phyloP scores from a whole-genome alignment of 1,139 yeast species.

The Suhomyces ambrosiae region DNA sequence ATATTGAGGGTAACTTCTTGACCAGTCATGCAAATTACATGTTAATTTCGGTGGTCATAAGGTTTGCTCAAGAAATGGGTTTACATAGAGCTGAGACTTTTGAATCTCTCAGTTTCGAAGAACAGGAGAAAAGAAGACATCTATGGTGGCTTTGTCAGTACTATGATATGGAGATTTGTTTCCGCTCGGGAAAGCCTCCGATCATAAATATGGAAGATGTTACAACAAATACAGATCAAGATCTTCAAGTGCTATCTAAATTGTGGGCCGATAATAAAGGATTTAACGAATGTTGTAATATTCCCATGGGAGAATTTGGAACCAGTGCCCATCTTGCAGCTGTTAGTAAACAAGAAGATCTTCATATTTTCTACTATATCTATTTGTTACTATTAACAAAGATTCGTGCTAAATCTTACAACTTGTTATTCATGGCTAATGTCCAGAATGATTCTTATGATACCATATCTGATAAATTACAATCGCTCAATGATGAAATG shows the following conservation, averaged over 20 bases:
- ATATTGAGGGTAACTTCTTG: conserved; percentile 46
- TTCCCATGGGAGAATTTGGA: neutral
- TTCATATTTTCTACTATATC: conserved; percentile 8
- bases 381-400: conserved; percentile 27
- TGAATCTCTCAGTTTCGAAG: conserved; percentile 36
- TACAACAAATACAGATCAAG: conserved; percentile 14
- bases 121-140: conserved; percentile 39
- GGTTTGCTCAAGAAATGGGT: conserved; percentile 68
- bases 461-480: conserved; percentile 11
- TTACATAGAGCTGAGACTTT: conserved; percentile 60
- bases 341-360: conserved; percentile 2
- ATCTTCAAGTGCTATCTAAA: conserved; percentile 4
- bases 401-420: conserved; percentile 33
- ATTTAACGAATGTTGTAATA: neutral
- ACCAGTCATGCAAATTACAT: conserved; percentile 47
- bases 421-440: conserved; percentile 31
- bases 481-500: conserved; percentile 19
- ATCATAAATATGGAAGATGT: conserved; percentile 53
- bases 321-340: conserved; percentile 3
- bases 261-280: neutral
- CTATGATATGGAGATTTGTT: conserved; percentile 56
- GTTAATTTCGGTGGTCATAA: conserved; percentile 52
- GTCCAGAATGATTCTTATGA: conserved; percentile 19
- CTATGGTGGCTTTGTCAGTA: conserved; percentile 61
- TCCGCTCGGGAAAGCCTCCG: conserved; percentile 64